phyloP scores from a whole-genome alignment of 176 grass and related monocot species.

The Pontederia paniculata region DNA sequence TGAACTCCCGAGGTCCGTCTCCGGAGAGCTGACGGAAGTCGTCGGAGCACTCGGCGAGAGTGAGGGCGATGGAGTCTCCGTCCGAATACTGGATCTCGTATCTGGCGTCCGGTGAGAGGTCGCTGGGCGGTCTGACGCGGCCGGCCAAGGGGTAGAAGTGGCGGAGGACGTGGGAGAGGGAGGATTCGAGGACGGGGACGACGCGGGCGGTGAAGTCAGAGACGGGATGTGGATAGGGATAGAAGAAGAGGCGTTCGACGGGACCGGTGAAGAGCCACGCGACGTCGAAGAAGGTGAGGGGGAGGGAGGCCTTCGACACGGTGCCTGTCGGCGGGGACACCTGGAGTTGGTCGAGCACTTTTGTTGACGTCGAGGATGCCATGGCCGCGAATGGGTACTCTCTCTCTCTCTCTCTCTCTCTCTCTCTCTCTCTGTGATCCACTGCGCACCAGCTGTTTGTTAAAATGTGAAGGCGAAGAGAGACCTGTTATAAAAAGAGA shows the following conservation, averaged over 20 bases:
- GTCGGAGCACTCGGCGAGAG: constrained; percentile 45
- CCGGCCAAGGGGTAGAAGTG: constrained; percentile 65
- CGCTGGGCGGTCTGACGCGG: constrained; percentile 33
- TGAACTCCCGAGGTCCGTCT: constrained; percentile 25
- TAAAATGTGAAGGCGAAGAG: too few relatives aligned
- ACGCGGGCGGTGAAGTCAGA: constrained; percentile 33
- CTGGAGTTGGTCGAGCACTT: constrained; percentile 29
- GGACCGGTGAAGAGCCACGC: constrained; percentile 92
- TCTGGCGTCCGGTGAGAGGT: constrained; percentile 17
- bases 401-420: too few relatives aligned
- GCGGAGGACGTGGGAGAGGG: constrained; percentile 60
- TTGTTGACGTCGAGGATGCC: constrained; percentile 20
- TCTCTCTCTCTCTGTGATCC: too few relatives aligned
- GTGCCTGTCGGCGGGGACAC: constrained; percentile 28
- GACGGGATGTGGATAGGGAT: constrained; percentile 34
- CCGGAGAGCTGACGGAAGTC: constrained; percentile 55
- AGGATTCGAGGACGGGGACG: constrained; percentile 41
- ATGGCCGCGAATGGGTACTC: background rate
- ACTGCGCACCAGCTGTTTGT: too few relatives aligned
- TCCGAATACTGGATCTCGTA: constrained; percentile 46
- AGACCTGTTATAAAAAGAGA: too few relatives aligned
- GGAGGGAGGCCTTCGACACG: constrained; percentile 26
- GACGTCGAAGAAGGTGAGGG: constrained; percentile 84
- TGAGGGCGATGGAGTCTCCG: constrained; percentile 31
- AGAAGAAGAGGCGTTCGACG: constrained; percentile 89